Base-by-base conservation (phyloP, 2,329 filamentous ascomycete species). In the Macrophomina pseudophaseolina region DNA sequence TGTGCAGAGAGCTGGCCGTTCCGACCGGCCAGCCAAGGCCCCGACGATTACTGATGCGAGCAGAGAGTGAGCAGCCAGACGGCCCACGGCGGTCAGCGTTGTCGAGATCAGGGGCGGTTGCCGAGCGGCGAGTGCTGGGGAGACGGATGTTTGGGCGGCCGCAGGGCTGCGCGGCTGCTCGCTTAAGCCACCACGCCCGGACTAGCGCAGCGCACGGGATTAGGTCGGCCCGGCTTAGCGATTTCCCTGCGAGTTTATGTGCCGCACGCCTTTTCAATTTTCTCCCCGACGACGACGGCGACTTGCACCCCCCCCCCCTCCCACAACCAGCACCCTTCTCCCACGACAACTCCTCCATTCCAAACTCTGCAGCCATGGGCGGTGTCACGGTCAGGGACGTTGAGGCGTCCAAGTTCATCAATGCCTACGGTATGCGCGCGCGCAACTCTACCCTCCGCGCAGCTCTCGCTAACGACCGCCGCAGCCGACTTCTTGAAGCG, bases 321-420 rank as follows among this genome's bases (percentile, higher is more conserved):
- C 58, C 28, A 35, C 12, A 38, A 35, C 60, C 60, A 23, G 23
- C 48, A 48, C 60, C 60, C 68, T 23, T 23, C 23, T 54, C 68
- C 67, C 66, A 66, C 48, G 56, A 75, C 72, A 78, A 74, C n/a
- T 88, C 86, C 86, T 86, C 85, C 85, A 93, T 86, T 82, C 49
- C 44, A 42, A 65, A 64, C 23, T 56, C 51, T 30, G 38, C 52
- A 65, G 44, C 42, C 53, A 94, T 94, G 91, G 84, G 90, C 83
- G 91, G 91, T 83, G 87, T 92, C 81, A 88, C 85, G 77, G 91
- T 94, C 84, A 91, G 91, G 85, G 91, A 94, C 85, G 91, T 94
- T 82, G 90, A 92, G 89, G 90, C 91, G 83, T 91, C 93, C 83
- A 92, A 94, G 86, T 95, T 95, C 87, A 94, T 95, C 85, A 84